phyloP scores from a whole-genome alignment of 208 protist species.

The Trypanosoma melophagium region DNA sequence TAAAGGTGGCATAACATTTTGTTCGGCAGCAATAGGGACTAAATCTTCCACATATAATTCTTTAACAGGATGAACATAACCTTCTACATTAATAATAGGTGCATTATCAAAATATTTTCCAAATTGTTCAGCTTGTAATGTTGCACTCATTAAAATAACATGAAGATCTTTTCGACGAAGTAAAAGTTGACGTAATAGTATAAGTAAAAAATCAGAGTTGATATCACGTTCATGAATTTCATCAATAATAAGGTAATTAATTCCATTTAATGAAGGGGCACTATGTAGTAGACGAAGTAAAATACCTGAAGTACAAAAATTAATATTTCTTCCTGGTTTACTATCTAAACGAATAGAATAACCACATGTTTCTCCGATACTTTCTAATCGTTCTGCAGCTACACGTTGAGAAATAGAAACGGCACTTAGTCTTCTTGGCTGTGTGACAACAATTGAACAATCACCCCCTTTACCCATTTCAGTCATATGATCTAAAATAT shows the following conservation, averaged over 20 bases:
- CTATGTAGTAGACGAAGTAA: slow-evolving; percentile 95
- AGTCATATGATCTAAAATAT: slow-evolving; percentile 87
- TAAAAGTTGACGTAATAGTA: slow-evolving; percentile 93
- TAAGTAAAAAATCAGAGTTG: slow-evolving; percentile 98
- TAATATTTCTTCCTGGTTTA: slow-evolving; percentile 91
- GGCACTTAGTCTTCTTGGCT: slow-evolving; percentile 98
- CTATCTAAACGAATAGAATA: slow-evolving; percentile 99
- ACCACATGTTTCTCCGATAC: slow-evolving; percentile 95
- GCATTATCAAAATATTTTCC: slow-evolving; percentile 77
- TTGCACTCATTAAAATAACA: slow-evolving; percentile 97
- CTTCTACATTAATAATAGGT: slow-evolving; percentile 83
- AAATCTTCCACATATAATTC: slow-evolving; percentile 86
- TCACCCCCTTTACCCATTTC: slow-evolving; percentile 53
- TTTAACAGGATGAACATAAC: slow-evolving; percentile 82
- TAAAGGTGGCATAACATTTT: slow-evolving; percentile 72
- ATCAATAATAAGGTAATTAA: slow-evolving; percentile 98
- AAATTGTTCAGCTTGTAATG: slow-evolving; percentile 88
- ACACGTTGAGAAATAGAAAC: slow-evolving; percentile 98
- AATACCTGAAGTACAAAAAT: slow-evolving; percentile 98
- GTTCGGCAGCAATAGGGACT: slow-evolving; percentile 54
- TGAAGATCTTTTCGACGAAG: slow-evolving; percentile 90
- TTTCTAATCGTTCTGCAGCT: slow-evolving; percentile 95
- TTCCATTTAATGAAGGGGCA: slow-evolving; percentile 84
- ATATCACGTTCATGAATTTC: slow-evolving; percentile 99
- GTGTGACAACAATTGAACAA: slow-evolving; percentile 93